These are phyloP conservation scores for Ambrosiella xylebori DNA, from an alignment of 2,329 filamentous ascomycete species.

Conservation along the genomic window DNA sequence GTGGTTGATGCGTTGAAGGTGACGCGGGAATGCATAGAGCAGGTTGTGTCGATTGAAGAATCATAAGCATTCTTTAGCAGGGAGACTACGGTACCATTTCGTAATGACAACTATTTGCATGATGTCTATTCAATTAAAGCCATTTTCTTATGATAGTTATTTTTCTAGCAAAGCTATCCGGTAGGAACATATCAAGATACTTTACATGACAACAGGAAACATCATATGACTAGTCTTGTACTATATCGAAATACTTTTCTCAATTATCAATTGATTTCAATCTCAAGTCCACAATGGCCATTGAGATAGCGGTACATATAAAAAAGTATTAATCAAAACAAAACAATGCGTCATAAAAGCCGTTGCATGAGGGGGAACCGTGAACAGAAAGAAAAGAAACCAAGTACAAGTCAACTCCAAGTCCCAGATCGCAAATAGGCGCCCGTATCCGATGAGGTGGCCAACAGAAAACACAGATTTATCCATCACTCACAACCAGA, in stretches of 20 bases:
- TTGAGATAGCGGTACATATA: constrained; percentile 1
- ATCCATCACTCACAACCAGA: not conserved
- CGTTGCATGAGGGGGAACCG: constrained; percentile 3
- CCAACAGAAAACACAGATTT: not conserved
- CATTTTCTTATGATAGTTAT: too few relatives aligned
- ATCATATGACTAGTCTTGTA: not conserved
- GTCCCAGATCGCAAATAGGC: constrained; percentile 10
- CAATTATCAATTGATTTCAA: not conserved
- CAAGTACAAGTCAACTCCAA: constrained; percentile 6
- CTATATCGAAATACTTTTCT: not conserved
- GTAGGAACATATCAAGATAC: too few relatives aligned
- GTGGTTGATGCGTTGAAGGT: constrained; percentile 44
- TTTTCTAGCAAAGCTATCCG: too few relatives aligned
- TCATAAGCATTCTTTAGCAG: not conserved
- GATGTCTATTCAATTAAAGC: too few relatives aligned
- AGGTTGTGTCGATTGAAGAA: constrained; percentile 26
- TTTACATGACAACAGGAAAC: too few relatives aligned
- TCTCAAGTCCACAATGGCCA: constrained; percentile 15
- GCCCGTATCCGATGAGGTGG: not conserved
- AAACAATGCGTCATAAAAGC: constrained; percentile 2
- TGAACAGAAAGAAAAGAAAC: constrained; percentile 4
- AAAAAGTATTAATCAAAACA: constrained; percentile 4
- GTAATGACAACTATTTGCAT: too few relatives aligned
- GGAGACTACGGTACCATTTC: too few relatives aligned
- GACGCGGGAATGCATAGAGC: constrained; percentile 40